Evolutionary conservation across 768 basidiomycete species (phyloP), one percentile per base, ranked within the genome.

Genomic region (Boletus pseudopeckii): DNA sequence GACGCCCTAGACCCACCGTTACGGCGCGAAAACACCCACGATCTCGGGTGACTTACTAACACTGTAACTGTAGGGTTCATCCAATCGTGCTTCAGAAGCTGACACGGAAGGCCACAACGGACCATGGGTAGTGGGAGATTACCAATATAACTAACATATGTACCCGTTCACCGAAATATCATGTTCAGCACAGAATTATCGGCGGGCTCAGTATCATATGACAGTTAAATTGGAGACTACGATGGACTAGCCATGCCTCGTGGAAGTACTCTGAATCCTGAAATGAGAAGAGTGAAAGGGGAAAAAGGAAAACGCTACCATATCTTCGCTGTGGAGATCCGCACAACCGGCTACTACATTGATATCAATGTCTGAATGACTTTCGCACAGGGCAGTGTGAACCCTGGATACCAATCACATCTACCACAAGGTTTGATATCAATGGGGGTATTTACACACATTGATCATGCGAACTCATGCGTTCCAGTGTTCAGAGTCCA

Each of bases 361-460:
- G 46, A 26, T 20, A 39, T 39, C 32, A 38, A 37, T 26, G 45
- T 36, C 38, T 43, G 54, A 38, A 37, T 26, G 45, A 33, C 38
- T 43, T 56, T 52, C 54, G 33, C 50, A 52, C 50, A 56, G 30
- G 57, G 45, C 39, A 54, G 43, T 53, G 54, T 46, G 48, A 50
- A 51, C 39, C 22, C 34, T 47, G 32, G 26, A 46, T 42, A 34
- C 38, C 24, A 41, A 26, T 51, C 38, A 50, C 32, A 55, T 52
- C 39, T 36, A 54, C 34, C 39, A 41, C 18, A 61, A 55, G 50
- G 64, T 57, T 68, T 56, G 52, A 56, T 47, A 54, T 48, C 46
- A 57, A 38, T 50, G 43, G 45, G 17, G 34, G 47, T 50, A 53
- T 44, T 53, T 65, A 65, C 59, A 63, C 50, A 48, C 56, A 53